Percentiles rank a stretch among this genome's conserved stretches.
phyloP scores from a whole-genome alignment of 139 green algal species.

The Edaphochlamys debaryana region DNA sequence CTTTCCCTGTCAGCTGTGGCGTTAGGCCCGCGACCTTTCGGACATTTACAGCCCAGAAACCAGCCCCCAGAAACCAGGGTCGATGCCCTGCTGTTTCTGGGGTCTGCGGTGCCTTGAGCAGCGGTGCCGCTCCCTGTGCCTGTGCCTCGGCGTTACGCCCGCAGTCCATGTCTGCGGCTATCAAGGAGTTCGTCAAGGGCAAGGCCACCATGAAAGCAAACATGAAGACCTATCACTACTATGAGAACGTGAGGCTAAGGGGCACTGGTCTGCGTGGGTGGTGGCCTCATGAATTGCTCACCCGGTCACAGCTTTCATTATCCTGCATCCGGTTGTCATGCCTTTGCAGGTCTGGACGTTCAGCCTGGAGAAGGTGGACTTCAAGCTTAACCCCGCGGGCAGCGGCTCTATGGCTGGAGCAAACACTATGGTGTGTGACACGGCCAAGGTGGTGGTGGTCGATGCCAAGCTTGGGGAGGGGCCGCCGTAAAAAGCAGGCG shows the following conservation, averaged over 20 bases:
- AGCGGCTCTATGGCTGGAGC: slow-evolving; percentile 42
- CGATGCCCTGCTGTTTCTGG: too few species aligned
- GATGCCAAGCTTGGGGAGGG: slow-evolving; percentile 53
- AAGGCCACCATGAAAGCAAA: slow-evolving; percentile 64
- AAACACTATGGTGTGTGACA: slow-evolving; percentile 42
- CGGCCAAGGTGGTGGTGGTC: slow-evolving; percentile 59
- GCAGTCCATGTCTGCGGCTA: slow-evolving; percentile 61
- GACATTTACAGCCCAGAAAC: too few species aligned
- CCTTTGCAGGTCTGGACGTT: slow-evolving; percentile 73
- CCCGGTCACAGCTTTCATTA: too few species aligned
- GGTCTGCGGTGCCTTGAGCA: too few species aligned
- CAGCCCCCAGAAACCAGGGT: too few species aligned
- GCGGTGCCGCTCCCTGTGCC: too few species aligned
- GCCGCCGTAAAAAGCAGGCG: background rate
- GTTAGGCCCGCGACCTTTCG: too few species aligned
- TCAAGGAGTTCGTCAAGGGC: slow-evolving; percentile 56
- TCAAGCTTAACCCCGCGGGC: slow-evolving; percentile 53
- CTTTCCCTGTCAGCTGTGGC: too few species aligned
- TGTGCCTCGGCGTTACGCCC: too few species aligned
- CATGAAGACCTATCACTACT: slow-evolving; percentile 69
- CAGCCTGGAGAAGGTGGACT: slow-evolving; percentile 56
- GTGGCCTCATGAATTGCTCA: background rate
- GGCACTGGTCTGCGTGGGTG: too few species aligned
- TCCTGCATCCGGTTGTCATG: too few species aligned
- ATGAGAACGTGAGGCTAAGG: slow-evolving; percentile 57